Evolutionary conservation across 2,329 filamentous ascomycete genomes (phyloP), one percentile per base, ranked within the genome.

Genomic region (Magnaporthiopsis rhizophila): DNA sequence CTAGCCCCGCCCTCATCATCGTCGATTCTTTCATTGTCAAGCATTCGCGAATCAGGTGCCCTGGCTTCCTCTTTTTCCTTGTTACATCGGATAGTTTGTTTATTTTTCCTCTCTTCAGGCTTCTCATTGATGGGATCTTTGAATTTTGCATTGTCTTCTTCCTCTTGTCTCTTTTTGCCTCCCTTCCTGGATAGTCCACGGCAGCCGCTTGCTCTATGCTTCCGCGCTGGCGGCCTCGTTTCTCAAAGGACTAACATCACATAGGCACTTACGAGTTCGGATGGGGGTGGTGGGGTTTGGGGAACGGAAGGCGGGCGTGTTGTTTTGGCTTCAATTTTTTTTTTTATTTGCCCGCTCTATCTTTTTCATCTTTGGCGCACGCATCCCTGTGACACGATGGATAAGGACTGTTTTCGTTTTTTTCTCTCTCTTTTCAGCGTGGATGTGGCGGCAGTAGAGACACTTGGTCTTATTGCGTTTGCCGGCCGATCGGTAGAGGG

Each of bases 101-200:
- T 53, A n/a, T 53, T n/a, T 0, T 53, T 53, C 18, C 7, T 53
- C 18, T 53, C 38, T 53, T 53, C n/a, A n/a, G 9, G 18, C n/a
- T 53, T 53, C 9, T 53, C 9, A 24, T 53, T 2, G 45, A 53
- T 24, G 21, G 45, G 18, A 24, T 53, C n/a, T 24, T 53, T 21
- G 45, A n/a, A 21, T 65, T 65, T 63, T 63, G 65, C 65, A 65
- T 65, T 64, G 66, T 65, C 45, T 65, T 65, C 45, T 65, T 21
- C 61, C 62, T 62, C 62, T 56, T 65, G 36, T 64, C 15, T 45
- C 38, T 57, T 62, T 24, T 15, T 64, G 59, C 32, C 65, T 53
- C 45, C 45, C 18, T 53, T n/a, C 45, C 45, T 8, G 13, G 18
- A 53, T 53, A 53, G 45, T 53, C 45, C 45, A n/a, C 45, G 45